Evolutionary conservation across 2,329 filamentous ascomycete species (phyloP), one percentile per base, ranked within the genome.

Genomic region (Passalora sequoiae): DNA sequence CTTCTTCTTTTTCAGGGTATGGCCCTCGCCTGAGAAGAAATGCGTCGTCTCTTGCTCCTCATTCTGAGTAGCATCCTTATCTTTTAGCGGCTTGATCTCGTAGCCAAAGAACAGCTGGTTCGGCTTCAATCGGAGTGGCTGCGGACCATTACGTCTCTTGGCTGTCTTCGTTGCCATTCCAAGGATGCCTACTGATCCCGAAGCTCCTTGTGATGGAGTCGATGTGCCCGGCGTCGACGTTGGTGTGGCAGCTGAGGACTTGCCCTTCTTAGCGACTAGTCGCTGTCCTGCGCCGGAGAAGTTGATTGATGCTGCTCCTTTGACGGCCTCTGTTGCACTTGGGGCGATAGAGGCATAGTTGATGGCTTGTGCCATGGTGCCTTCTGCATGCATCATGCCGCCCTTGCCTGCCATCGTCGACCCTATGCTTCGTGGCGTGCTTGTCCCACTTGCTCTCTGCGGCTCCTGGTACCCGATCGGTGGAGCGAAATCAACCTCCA

Each of bases 61-160:
- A 27, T 80, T 76, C 46, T 84, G 80, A 47, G 81, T 74, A 39
- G 80, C 78, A 45, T 87, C 80, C 25, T 80, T 83, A 6, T 86
- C 86, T 71, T 88, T 89, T 30, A 94, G 74, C 0, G 91, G 91
- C 65, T 85, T 94, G 62, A 95, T 77, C 60, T 94, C 84, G 60
- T 97, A 98, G 3, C 92, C 92, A 52, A 98, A 94, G 73, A 98
- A 98, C 4, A 98, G 74, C 67, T 96, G 94, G 58, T 92, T 92
- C 0, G 86, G 84, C 0, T 87, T 78, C 39, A 98, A 66, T 20
- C 92, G 78, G 6, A 98, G 75, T 3, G 91, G 89, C 61, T 92
- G 86, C 0, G 91, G 89, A 0, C 89, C 89, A 52, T 91, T 89
- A 10, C 75, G 81, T 49, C 77, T 70, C 38, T 71, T 63, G n/a